phyloP scores from a whole-genome alignment of 768 basidiomycete species.

The Podaxis carcinomalis region DNA sequence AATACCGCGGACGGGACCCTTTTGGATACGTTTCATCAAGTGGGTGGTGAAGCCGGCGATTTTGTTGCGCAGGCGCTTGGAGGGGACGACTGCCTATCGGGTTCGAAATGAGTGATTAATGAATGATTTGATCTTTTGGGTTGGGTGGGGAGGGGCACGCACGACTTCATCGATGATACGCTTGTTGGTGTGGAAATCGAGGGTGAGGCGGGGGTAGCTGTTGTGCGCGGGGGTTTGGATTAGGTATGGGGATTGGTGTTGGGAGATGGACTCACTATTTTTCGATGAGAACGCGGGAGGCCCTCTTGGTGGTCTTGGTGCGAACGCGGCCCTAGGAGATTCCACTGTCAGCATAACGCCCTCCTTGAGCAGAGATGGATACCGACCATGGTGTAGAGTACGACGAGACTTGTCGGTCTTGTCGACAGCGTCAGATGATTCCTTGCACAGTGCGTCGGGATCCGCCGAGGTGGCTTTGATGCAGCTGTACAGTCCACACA shows the following conservation, averaged over 20 bases:
- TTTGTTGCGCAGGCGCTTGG: slow-evolving; percentile 99
- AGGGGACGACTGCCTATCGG: slow-evolving; percentile 83
- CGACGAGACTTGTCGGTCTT: slow-evolving; percentile 25
- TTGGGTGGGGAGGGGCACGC: slow-evolving; percentile 16
- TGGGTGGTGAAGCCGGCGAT: slow-evolving; percentile 99
- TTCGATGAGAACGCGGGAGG: slow-evolving; percentile 97
- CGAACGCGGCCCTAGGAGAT: slow-evolving; percentile 88
- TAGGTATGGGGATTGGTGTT: neutral
- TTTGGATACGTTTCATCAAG: slow-evolving; percentile 99
- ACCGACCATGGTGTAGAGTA: slow-evolving; percentile 42
- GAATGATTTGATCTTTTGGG: neutral
- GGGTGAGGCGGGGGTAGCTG: slow-evolving; percentile 97
- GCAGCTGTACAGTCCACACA: slow-evolving; percentile 34
- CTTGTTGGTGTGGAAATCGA: slow-evolving; percentile 99
- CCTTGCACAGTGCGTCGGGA: slow-evolving; percentile 19
- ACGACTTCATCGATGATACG: slow-evolving; percentile 98
- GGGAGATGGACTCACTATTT: slow-evolving; percentile 72
- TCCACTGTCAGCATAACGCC: slow-evolving; percentile 16
- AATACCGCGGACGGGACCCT: slow-evolving; percentile 97
- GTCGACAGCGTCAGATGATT: neutral
- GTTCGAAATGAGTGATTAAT: neutral
- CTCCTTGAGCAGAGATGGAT: neutral
- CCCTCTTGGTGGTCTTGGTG: slow-evolving; percentile 99
- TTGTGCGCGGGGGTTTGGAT: neutral
- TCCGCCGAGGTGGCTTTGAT: slow-evolving; percentile 38